A percentile compares a stretch with the other conserved stretches of the same genome.
Evolutionary conservation across 2,329 filamentous ascomycete species (phyloP).

Genomic region (Tolypocladium cylindrosporum): DNA sequence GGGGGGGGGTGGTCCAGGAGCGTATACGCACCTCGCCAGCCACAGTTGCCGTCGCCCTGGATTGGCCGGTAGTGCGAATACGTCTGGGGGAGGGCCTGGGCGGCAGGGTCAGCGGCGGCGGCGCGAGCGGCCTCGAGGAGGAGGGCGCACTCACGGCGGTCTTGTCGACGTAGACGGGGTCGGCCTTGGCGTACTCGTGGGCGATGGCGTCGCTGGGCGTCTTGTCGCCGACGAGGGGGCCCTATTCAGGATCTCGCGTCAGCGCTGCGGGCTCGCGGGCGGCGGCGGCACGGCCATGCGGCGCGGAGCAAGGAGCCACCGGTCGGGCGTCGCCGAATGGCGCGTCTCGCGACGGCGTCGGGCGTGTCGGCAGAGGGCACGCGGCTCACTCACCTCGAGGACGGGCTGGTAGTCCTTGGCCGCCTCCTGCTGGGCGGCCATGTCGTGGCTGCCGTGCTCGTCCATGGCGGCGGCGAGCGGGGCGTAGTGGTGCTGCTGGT

Average conservation of each 20-base stretch:
- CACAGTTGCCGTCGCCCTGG: constrained; percentile 90
- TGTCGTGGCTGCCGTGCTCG: constrained; percentile 27
- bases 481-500: constrained; percentile 2
- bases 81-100: constrained; percentile 65
- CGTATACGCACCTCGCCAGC: constrained; percentile 76
- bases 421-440: constrained; percentile 50
- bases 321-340: neutral
- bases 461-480: constrained; percentile 19
- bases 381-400: constrained; percentile 35
- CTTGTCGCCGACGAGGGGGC: constrained; percentile 71
- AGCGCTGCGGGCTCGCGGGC: neutral
- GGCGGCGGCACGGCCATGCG: neutral
- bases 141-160: constrained; percentile 57
- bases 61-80: constrained; percentile 84
- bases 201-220: constrained; percentile 68
- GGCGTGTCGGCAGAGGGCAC: neutral
- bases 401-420: constrained; percentile 49
- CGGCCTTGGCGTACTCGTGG: constrained; percentile 79
- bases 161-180: constrained; percentile 76
- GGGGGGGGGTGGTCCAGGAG: too few relatives aligned
- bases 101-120: neutral
- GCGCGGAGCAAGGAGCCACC: neutral
- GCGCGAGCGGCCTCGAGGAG: neutral
- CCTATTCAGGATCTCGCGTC: constrained; percentile 39
- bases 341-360: neutral